A percentile compares a stretch with the other conserved stretches of the same genome.
Conservation (phyloP, 495 filamentous ascomycete genomes). For the Aspergillus diversus region DNA sequence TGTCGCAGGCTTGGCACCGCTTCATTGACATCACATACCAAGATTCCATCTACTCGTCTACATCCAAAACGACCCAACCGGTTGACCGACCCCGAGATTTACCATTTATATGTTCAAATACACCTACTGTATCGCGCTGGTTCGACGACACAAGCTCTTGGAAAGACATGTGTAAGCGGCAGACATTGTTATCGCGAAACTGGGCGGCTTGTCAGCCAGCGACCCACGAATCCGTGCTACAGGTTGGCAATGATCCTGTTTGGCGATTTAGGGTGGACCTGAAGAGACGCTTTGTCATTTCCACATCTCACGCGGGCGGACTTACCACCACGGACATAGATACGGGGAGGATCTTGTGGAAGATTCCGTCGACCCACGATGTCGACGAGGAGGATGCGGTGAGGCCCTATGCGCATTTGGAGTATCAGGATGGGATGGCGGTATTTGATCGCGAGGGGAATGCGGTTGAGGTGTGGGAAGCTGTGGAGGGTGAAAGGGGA, state of each 20-base stretch:
- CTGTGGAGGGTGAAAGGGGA: conserved; percentile 37
- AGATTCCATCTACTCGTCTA: conserved; percentile 42
- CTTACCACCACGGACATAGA: conserved; percentile 48
- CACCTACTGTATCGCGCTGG: conserved; percentile 24
- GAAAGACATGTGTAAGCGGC: conserved; percentile 44
- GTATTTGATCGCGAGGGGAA: conserved; percentile 47
- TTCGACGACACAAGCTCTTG: conserved; percentile 36
- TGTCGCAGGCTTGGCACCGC: conserved; percentile 43
- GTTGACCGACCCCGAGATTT: conserved; percentile 20
- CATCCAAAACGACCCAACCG: background rate
- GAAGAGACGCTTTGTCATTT: conserved; percentile 44
- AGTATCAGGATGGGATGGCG: conserved; percentile 48
- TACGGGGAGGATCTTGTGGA: conserved; percentile 38
- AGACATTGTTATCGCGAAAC: conserved; percentile 40
- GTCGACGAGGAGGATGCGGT: conserved; percentile 32
- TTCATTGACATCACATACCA: conserved; percentile 48
- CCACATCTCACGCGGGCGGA: conserved; percentile 43
- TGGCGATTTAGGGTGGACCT: conserved; percentile 47
- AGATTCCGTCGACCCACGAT: conserved; percentile 39
- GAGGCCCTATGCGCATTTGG: conserved; percentile 42
- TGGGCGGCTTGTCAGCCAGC: conserved; percentile 35
- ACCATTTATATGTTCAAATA: background rate
- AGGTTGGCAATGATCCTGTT: conserved; percentile 43
- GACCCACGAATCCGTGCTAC: conserved; percentile 38
- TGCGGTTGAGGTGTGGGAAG: conserved; percentile 44